Base-by-base conservation (phyloP, 345 rosid genomes). In the Arabidopsis arenosa region DNA sequence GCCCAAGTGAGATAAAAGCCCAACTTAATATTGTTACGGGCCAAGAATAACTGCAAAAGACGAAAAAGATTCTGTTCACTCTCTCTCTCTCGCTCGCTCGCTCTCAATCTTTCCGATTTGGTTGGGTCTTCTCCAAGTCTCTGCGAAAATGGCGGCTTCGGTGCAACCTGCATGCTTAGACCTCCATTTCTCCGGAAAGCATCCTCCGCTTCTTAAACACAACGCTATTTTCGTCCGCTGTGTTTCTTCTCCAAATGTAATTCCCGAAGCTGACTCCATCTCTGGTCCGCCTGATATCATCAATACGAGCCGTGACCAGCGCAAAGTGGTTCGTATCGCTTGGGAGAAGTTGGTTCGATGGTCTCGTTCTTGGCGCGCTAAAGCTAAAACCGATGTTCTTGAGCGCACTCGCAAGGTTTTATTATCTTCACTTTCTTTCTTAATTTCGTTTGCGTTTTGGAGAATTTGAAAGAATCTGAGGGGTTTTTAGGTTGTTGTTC, bases 281-380 rank as follows among this genome's bases (percentile, higher is more conserved):
- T 21, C 49, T 63, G 33, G 32, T 30, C 64, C 70, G 21, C 45
- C 84, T 32, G 85, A 84, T 4, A 37, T 37, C 17, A 66, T 49
- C 63, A 73, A 79, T 71, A 32, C 73, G 13, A 75, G 76, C 59
- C 47, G 63, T 28, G 93, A 86, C 70, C 85, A 92, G 49, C 88
- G 96, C 17, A 86, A 82, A 77, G 83, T 88, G 14, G 97, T 91
- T 63, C 83, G 87, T 47, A 53, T 91, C 4, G 98, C 97, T 1
- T 93, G 98, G 98, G 98, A 91, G 82, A 90, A 89, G 83, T 78
- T 93, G 8, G 90, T 93, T 66, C 80, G 95, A 2, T 93, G 98
- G 98, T 93, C 98, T 7, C 90, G 98, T 76, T 86, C 95, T 23
- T 87, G 85, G 89, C 91, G 93, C 35, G 86, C 90, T 37, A 93